Percentiles rank a stretch among this genome's conserved stretches.
Evolutionary conservation across 805 yeast species (phyloP).

Genomic region (Pichia nanzhaoensis): DNA sequence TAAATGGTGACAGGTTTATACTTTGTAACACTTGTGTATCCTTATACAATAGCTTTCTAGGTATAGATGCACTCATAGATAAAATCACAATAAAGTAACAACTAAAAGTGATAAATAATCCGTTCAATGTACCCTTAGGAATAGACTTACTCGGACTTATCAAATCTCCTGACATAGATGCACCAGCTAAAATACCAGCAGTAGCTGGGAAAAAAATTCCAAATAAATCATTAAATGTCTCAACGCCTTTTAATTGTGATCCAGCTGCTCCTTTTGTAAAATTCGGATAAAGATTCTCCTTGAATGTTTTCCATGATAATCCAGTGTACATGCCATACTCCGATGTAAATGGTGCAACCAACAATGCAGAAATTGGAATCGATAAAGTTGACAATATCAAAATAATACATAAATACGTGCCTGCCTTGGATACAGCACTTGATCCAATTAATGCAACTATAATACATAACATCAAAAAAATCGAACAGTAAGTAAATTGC

Average conservation of each 20-base stretch:
- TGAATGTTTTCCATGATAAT: conserved; percentile 57
- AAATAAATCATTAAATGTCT: conserved; percentile 78
- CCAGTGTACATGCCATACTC: conserved; percentile 63
- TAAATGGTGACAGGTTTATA: conserved; percentile 57
- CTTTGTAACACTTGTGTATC: conserved; percentile 87
- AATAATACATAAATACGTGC: conserved; percentile 62
- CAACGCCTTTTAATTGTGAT: conserved; percentile 52
- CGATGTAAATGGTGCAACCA: conserved; percentile 57
- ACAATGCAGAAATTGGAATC: conserved; percentile 69
- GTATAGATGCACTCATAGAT: conserved; percentile 72
- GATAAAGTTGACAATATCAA: conserved; percentile 68
- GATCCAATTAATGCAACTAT: conserved; percentile 77
- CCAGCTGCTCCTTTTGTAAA: conserved; percentile 94
- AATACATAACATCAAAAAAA: conserved; percentile 63
- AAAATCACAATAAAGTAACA: conserved; percentile 77
- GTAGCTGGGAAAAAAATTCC: conserved; percentile 98
- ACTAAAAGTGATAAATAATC: conserved; percentile 67
- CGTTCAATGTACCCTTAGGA: conserved; percentile 90
- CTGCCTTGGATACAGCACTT: conserved; percentile 73
- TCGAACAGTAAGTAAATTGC: conserved; percentile 65
- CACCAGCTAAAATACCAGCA: conserved; percentile 98
- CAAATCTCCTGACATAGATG: conserved; percentile 96
- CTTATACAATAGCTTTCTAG: conserved; percentile 65
- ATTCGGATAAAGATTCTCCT: conserved; percentile 63
- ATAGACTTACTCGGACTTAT: conserved; percentile 80